Evolutionary conservation across 1,284 basidiomycete genomes (phyloP).

Genomic region (Puccinia novopanici): DNA sequence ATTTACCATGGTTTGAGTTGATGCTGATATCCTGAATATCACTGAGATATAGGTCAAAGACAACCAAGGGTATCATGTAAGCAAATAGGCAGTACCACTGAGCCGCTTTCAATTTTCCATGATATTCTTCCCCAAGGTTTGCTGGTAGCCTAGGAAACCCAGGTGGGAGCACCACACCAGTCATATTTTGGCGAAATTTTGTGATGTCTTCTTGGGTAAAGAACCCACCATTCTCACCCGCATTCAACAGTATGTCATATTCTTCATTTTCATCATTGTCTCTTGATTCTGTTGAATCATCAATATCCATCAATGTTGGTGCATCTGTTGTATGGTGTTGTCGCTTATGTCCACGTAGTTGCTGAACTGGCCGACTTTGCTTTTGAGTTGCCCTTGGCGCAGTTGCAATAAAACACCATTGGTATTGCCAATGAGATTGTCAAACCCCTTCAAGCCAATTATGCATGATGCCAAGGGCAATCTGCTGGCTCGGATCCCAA

Average conservation of each 20-base stretch:
- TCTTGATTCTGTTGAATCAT: background rate
- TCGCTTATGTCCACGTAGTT: background rate
- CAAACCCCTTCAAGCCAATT: slow-evolving; percentile 22
- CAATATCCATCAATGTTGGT: background rate
- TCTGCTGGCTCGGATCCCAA: background rate
- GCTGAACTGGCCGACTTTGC: background rate
- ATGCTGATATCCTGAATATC: background rate
- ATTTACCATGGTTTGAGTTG: background rate
- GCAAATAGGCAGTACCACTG: slow-evolving; percentile 32
- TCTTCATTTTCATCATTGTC: background rate
- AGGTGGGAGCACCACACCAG: background rate
- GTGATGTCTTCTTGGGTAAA: slow-evolving; percentile 4
- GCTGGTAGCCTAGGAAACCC: background rate
- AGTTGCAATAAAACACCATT: slow-evolving; percentile 13
- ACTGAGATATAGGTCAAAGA: slow-evolving; percentile 3
- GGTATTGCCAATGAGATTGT: background rate
- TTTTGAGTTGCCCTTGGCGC: background rate
- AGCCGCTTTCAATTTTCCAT: slow-evolving; percentile 11
- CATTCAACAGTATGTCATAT: background rate
- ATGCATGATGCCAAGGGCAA: slow-evolving; percentile 16
- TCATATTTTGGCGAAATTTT: background rate
- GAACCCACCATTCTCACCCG: background rate
- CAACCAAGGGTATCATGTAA: slow-evolving; percentile 11
- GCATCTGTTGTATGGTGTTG: background rate
- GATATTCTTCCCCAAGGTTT: slow-evolving; percentile 13